phyloP scores from a whole-genome alignment of 805 yeast genomes.

The Myxozyma monticola region DNA sequence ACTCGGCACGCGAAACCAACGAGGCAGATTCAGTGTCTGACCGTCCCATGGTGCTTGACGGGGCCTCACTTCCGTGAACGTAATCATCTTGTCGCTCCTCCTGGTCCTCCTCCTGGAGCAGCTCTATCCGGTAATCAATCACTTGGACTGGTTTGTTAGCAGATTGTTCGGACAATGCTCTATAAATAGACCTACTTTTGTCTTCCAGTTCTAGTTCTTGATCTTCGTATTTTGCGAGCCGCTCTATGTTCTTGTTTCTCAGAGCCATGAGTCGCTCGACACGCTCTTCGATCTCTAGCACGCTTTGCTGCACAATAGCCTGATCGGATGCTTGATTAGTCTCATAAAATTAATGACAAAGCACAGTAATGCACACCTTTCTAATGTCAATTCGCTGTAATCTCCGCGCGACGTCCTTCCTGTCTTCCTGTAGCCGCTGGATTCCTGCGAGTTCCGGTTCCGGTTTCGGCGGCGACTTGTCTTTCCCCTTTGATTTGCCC shows the following conservation, averaged over 20 bases:
- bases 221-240: conserved; percentile 22
- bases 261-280: conserved; percentile 18
- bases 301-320: conserved; percentile 25
- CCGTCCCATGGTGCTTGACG: conserved; percentile 1
- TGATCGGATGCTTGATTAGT: no score
- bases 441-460: conserved; percentile 23
- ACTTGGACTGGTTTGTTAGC: conserved; percentile 17
- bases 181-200: conserved; percentile 10
- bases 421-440: conserved; percentile 15
- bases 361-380: conserved; percentile 16
- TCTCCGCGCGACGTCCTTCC: conserved; percentile 15
- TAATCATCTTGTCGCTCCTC: conserved; percentile 4
- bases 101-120: conserved; percentile 26
- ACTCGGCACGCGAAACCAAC: conserved; percentile 17
- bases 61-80: conserved; percentile 1
- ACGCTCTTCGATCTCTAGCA: conserved; percentile 23
- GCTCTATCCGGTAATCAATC: conserved; percentile 29
- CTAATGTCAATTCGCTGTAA: conserved; percentile 24
- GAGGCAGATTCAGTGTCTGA: conserved; percentile 23
- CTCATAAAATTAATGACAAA: background rate
- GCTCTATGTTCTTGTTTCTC: conserved; percentile 12
- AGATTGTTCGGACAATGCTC: background rate
- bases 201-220: conserved; percentile 27
- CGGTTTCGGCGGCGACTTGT: conserved; percentile 1
- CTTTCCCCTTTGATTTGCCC: conserved; percentile 5